Evolutionary conservation across 257 asterid species (phyloP).

Genomic region (Petunia secreta): DNA sequence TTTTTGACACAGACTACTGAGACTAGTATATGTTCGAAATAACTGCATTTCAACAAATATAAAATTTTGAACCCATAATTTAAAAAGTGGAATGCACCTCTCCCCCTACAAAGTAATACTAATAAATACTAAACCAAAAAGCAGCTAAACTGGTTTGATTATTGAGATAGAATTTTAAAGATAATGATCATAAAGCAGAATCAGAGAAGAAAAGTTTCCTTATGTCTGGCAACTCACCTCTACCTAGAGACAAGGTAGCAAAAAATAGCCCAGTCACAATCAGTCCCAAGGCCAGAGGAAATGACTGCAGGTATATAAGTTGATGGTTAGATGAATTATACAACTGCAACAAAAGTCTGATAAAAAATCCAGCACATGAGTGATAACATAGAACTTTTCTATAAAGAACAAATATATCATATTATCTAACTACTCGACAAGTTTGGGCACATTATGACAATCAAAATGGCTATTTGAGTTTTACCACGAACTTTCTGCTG

Average conservation of each 20-base stretch:
- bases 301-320: constrained; percentile 62
- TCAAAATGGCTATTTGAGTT: neutral
- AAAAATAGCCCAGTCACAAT: constrained; percentile 66
- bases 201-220: neutral
- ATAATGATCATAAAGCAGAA: constrained; percentile 7
- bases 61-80: too few species aligned
- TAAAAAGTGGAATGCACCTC: too few species aligned
- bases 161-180: constrained; percentile 9
- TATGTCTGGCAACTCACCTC: constrained; percentile 57
- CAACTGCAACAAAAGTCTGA: neutral
- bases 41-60: too few species aligned
- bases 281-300: constrained; percentile 70
- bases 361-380: neutral
- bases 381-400: neutral
- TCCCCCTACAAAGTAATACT: neutral
- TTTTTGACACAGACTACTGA: too few species aligned
- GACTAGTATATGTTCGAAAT: too few species aligned
- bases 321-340: constrained; percentile 21
- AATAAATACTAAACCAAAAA: neutral
- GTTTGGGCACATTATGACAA: neutral
- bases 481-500: neutral
- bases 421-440: constrained; percentile 7
- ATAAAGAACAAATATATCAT: neutral
- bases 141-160: neutral
- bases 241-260: constrained; percentile 59